Conservation (phyloP, 768 basidiomycete genomes). For the Psilocybe azurescens region DNA sequence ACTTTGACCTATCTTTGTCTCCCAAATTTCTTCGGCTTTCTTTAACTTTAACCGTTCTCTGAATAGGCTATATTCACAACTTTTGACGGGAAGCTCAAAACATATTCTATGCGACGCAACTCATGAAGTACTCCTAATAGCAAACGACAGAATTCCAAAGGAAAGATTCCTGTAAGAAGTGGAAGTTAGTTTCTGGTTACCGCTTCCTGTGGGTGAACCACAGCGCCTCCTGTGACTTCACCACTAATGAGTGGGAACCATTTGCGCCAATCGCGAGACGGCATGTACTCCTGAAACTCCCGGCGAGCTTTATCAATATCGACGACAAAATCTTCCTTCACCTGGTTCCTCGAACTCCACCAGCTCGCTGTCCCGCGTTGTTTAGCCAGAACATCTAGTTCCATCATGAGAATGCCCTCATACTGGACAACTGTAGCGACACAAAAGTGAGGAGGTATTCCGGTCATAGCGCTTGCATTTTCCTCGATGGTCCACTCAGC, state of each 20-base stretch:
- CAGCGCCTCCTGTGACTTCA: constrained; percentile 16
- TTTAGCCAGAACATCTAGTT: constrained; percentile 17
- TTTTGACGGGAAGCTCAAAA: no score
- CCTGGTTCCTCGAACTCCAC: constrained; percentile 16
- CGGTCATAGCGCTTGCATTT: constrained; percentile 19
- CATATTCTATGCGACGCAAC: no score
- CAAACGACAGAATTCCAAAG: no score
- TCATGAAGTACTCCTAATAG: no score
- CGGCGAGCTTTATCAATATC: constrained; percentile 11
- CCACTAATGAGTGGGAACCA: constrained; percentile 22
- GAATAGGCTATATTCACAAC: no score
- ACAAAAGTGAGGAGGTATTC: constrained; percentile 23
- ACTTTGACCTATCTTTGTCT: no score
- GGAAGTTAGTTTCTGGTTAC: neutral
- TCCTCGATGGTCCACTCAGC: constrained; percentile 24
- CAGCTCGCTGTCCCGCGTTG: constrained; percentile 14
- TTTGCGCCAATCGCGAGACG: constrained; percentile 5
- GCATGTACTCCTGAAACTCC: constrained; percentile 9
- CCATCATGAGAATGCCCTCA: constrained; percentile 18
- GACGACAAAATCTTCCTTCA: constrained; percentile 9
- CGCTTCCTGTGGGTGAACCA: constrained; percentile 9
- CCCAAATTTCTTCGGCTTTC: no score
- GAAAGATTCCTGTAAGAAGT: no score
- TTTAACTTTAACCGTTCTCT: no score
- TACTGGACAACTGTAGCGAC: constrained; percentile 20